Evolutionary conservation across 805 yeast genomes (phyloP), one percentile per base, ranked within the genome.

Genomic region (Suhomyces prunicola): DNA sequence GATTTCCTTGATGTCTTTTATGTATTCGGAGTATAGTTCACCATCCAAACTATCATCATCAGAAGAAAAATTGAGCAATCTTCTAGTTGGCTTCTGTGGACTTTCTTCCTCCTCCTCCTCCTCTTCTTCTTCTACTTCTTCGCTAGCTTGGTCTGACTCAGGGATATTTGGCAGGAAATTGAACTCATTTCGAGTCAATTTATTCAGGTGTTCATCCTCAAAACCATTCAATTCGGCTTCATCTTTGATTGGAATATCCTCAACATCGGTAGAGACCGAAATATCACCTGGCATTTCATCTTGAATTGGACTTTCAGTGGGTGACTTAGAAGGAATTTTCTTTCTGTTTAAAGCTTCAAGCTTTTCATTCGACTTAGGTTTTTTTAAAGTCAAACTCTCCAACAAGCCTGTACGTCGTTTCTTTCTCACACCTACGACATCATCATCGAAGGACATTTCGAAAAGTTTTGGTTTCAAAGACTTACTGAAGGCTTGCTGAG

Each of bases 1-100:
- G 13, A 64, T 56, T 8, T 55, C 53, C 45, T 54, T 51, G 24
- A 64, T 61, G 27, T 61, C 67, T 15, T 56, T 48, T 15, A 64
- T 57, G 39, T 60, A 62, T 19, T 50, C 54, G 3, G 57, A 48
- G 36, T 55, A 55, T 23, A 49, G 44, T 24, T 48, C 46, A 7
- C 31, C 29, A 23, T 48, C 51, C n/a, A 17, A 27, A 22, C 27
- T 23, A 5, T 46, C 44, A 27, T 42, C 44, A 6, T 42, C 46
- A 2, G 47, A 45, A 15, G 49, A 50, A 17, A 47, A 35, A 15
- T 36, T 8, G 4, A 31, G 51, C 27, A 39, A 29, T 42, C 46
- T 29, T 47, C 24, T 19, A 22, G 10, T 23, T n/a, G 45, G 27
- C 47, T 19, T 39, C 17, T 39, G 29, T 15, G 48, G 46, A 41